Percentiles rank a stretch among this genome's conserved stretches.
Conservation (phyloP, 2,329 filamentous ascomycete species). For the Pestalotiopsis sp. region DNA sequence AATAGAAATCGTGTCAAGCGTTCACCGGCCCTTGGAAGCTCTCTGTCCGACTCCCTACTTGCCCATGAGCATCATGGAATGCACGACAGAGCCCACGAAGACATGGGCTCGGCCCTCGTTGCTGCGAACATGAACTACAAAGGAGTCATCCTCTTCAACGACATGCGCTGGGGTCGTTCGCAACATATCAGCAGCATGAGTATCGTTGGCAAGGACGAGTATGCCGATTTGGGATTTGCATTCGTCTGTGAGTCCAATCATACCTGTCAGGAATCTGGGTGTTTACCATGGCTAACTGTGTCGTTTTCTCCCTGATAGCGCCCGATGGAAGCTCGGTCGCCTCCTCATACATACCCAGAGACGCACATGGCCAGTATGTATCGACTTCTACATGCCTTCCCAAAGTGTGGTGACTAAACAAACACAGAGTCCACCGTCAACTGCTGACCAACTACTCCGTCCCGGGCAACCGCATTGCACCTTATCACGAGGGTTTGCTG, state of each 20-base stretch:
- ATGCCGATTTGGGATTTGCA: slow-evolving; percentile 42
- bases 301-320: slow-evolving; percentile 26
- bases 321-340: slow-evolving; percentile 37
- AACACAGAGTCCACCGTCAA: slow-evolving; percentile 22
- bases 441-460: slow-evolving; percentile 23
- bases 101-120: slow-evolving; percentile 40
- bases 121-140: slow-evolving; percentile 40
- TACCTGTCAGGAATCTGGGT: neutral
- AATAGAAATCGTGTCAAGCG: slow-evolving; percentile 43
- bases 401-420: neutral
- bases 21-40: slow-evolving; percentile 30
- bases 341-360: slow-evolving; percentile 45
- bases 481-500: slow-evolving; percentile 37
- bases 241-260: slow-evolving; percentile 45
- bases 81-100: slow-evolving; percentile 23
- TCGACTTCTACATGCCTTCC: neutral
- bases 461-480: slow-evolving; percentile 10
- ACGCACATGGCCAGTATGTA: slow-evolving; percentile 44
- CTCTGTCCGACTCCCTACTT: slow-evolving; percentile 36
- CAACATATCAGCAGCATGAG: slow-evolving; percentile 44
- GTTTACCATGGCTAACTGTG: slow-evolving; percentile 17
- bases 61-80: slow-evolving; percentile 35
- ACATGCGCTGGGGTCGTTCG: slow-evolving; percentile 21
- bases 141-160: slow-evolving; percentile 41
- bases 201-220: slow-evolving; percentile 40